A percentile compares a stretch with the other conserved stretches of the same genome.
These are phyloP conservation scores for Boletus rubescentipes DNA, from an alignment of 768 basidiomycete species.

Conservation along the genomic window DNA sequence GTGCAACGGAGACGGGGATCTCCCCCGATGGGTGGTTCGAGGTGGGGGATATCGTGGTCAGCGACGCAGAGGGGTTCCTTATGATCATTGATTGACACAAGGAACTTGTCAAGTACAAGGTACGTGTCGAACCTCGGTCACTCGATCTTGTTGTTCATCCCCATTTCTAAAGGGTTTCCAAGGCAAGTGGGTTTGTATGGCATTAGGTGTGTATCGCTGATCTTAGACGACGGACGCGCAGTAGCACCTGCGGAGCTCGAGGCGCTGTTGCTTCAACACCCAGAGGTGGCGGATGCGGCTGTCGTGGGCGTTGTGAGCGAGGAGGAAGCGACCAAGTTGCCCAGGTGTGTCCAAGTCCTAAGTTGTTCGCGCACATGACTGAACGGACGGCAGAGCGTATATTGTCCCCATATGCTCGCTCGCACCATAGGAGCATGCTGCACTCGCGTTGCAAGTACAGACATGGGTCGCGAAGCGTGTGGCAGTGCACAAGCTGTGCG, in stretches of 20 bases:
- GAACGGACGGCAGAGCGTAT: slow-evolving; percentile 49
- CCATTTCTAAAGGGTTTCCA: slow-evolving; percentile 59
- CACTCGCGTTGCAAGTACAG: slow-evolving; percentile 51
- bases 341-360: slow-evolving; percentile 47
- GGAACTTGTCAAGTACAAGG: slow-evolving; percentile 78
- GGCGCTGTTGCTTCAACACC: slow-evolving; percentile 68
- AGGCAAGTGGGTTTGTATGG: slow-evolving; percentile 39
- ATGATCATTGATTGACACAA: slow-evolving; percentile 73
- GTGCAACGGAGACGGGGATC: slow-evolving; percentile 68
- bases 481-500: slow-evolving; percentile 72
- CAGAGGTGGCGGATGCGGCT: slow-evolving; percentile 73
- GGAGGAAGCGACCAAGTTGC: slow-evolving; percentile 77
- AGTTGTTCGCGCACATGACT: too few relatives aligned
- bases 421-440: slow-evolving; percentile 15
- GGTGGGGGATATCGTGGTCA: slow-evolving; percentile 78
- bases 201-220: not conserved
- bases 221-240: slow-evolving; percentile 22
- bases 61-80: slow-evolving; percentile 70
- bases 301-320: slow-evolving; percentile 74
- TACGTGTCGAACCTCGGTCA: not conserved
- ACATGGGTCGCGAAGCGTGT: slow-evolving; percentile 71
- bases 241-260: slow-evolving; percentile 90
- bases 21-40: slow-evolving; percentile 74
- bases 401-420: slow-evolving; percentile 35
- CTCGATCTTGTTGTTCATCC: not conserved